Evolutionary conservation across 805 yeast genomes (phyloP).

Genomic region (Suhomyces xylopsoci): DNA sequence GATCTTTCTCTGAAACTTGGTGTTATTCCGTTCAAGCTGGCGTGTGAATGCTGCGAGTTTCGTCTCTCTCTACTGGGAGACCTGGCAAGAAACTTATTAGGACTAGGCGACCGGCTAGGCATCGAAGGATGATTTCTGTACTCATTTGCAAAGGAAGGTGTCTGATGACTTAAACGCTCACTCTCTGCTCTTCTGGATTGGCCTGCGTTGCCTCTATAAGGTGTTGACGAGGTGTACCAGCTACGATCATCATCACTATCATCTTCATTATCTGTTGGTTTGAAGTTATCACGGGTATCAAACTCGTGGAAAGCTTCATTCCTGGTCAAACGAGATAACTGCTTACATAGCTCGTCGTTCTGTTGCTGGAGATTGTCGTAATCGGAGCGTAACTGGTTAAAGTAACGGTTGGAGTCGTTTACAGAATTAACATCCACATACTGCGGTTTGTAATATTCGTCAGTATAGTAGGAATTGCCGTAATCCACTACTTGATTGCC

Average conservation of each 20-base stretch:
- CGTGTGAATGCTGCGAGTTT: not conserved
- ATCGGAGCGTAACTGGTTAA: slow-evolving; percentile 10
- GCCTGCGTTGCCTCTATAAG: slow-evolving; percentile 3
- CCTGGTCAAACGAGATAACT: slow-evolving; percentile 4
- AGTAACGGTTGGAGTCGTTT: slow-evolving; percentile 10
- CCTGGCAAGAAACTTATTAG: not conserved
- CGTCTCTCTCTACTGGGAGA: not conserved
- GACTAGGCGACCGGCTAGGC: slow-evolving; percentile 3
- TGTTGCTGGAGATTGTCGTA: slow-evolving; percentile 9
- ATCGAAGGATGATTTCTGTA: not conserved
- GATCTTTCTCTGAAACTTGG: slow-evolving; percentile 3
- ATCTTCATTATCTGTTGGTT: slow-evolving; percentile 6
- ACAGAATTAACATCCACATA: slow-evolving; percentile 4
- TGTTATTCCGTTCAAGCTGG: not conserved
- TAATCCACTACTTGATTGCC: slow-evolving; percentile 29
- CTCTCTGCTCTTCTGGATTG: not conserved
- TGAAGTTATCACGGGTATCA: not conserved
- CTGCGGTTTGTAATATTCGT: slow-evolving; percentile 4
- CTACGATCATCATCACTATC: slow-evolving; percentile 4
- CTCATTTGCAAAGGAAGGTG: not conserved
- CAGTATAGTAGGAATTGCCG: slow-evolving; percentile 5
- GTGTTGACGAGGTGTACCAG: slow-evolving; percentile 9
- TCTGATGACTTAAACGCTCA: not conserved
- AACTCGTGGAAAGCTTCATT: slow-evolving; percentile 1
- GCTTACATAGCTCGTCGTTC: slow-evolving; percentile 10